phyloP scores from a whole-genome alignment of 2,329 filamentous ascomycete genomes.

The Ophiobolus disseminans region DNA sequence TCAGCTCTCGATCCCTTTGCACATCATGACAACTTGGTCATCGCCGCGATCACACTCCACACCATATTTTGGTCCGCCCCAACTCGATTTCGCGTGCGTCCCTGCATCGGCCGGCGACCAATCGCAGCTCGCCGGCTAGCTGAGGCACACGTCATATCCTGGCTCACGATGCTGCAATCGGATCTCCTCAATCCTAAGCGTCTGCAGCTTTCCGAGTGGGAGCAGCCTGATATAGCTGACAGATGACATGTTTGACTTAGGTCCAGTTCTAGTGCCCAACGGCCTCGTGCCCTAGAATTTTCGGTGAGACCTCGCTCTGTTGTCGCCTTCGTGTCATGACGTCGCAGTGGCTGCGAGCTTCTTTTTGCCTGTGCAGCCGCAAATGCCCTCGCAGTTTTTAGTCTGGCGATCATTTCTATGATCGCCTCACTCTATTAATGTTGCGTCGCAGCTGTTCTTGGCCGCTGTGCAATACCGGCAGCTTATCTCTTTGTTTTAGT shows the following conservation, averaged over 20 bases:
- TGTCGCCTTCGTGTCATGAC: constrained; percentile 32
- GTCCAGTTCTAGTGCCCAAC: constrained; percentile 27
- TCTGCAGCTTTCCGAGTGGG: constrained; percentile 25
- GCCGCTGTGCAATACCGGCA: constrained; percentile 38
- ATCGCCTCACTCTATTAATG: constrained; percentile 33
- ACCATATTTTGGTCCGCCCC: constrained; percentile 29
- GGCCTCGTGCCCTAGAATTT: constrained; percentile 29
- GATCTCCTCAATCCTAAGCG: constrained; percentile 36
- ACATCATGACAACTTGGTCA: constrained; percentile 36
- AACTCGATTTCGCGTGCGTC: constrained; percentile 27
- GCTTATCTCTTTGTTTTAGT: constrained; percentile 32
- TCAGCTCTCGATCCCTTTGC: constrained; percentile 35
- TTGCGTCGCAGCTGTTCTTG: constrained; percentile 42
- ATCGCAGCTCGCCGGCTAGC: constrained; percentile 18
- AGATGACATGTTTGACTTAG: constrained; percentile 30
- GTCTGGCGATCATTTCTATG: constrained; percentile 19
- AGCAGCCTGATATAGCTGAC: constrained; percentile 31
- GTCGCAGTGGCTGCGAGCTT: constrained; percentile 21
- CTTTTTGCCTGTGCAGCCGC: constrained; percentile 23
- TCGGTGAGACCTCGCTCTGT: constrained; percentile 25
- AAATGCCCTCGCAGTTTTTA: constrained; percentile 24
- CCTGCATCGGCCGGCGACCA: constrained; percentile 25
- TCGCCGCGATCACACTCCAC: constrained; percentile 21
- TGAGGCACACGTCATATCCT: constrained; percentile 29
- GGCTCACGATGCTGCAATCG: constrained; percentile 28